These are phyloP conservation scores for Pyrenophora seminiperda DNA, from an alignment of 2,329 filamentous ascomycete species.

Conservation along the genomic window DNA sequence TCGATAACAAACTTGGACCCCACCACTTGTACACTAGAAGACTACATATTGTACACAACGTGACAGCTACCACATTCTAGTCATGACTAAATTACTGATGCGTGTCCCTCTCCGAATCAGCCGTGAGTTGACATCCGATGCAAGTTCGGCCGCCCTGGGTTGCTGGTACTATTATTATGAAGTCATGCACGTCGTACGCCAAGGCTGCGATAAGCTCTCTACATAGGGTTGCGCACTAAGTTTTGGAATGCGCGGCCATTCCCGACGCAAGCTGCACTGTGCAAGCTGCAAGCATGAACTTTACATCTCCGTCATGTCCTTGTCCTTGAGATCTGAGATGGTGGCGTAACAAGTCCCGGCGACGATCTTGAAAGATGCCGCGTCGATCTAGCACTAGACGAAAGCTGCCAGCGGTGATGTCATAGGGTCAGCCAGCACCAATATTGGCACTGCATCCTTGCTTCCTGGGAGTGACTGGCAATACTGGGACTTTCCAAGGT, in stretches of 20 bases:
- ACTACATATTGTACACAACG: too few relatives aligned
- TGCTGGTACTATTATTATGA: neutral
- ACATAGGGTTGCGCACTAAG: neutral
- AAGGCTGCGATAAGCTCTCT: neutral
- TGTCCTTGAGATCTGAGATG: too few relatives aligned
- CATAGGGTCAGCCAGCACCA: slow-evolving; percentile 10
- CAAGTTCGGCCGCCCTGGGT: too few relatives aligned
- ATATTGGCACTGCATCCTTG: slow-evolving; percentile 9
- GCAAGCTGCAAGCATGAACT: too few relatives aligned
- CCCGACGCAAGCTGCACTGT: too few relatives aligned
- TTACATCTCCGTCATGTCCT: neutral
- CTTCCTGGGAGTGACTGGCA: too few relatives aligned
- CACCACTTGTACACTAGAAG: slow-evolving; percentile 2
- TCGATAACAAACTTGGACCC: slow-evolving; percentile 8
- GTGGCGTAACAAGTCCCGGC: slow-evolving; percentile 9
- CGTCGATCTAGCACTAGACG: slow-evolving; percentile 5
- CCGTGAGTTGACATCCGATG: too few relatives aligned
- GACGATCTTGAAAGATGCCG: slow-evolving; percentile 6
- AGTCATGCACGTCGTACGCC: neutral
- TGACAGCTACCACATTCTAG: too few relatives aligned
- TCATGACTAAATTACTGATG: too few relatives aligned
- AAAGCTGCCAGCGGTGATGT: slow-evolving; percentile 10
- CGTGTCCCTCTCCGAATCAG: too few relatives aligned
- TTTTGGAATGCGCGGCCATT: neutral
- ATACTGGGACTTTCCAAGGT: too few relatives aligned